Evolutionary conservation across 2,329 filamentous ascomycete genomes (phyloP), one percentile per base, ranked within the genome.

Genomic region (Rhinocladiella similis): DNA sequence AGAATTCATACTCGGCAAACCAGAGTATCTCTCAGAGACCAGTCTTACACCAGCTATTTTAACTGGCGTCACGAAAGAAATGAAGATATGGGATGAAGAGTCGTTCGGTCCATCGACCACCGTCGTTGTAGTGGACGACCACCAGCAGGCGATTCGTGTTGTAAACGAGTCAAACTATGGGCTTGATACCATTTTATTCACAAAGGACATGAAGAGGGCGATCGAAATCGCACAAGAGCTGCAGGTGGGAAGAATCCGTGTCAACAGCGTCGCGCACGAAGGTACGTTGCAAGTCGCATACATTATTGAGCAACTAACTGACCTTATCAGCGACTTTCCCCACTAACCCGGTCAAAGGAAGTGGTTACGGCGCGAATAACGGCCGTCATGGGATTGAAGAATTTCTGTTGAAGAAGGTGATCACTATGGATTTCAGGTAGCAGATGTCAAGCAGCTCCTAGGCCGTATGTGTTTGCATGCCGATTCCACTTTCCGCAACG

Each of bases 51-150:
- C 82, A 0, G 84, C 82, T 5, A 75, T 85, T 63, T 84, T 84
- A 71, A 80, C 78, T 7, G 71, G 81, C 51, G 81, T 84, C 38
- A 82, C 76, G 60, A 77, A 81, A 56, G 65, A 73, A 62, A 84
- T 84, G 82, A 79, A 73, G 53, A 83, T 85, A 64, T 83, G 80
- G 71, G 76, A 78, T n/a, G 82, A 85, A 69, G 74, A 76, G 58
- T 67, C 75, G 18, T 77, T 77, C 47, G 74, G 74, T 0, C 72
- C 74, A 0, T 68, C 76, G 0, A 72, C 72, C 1, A 71, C 72
- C 1, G 70, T 76, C 18, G 54, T 67, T 13, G 64, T 67, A 3
- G 75, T 76, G 46, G 62, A 69, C 10, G 65, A 57, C 3, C 72
- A 75, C 52, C 68, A 71, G 10, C 73, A 75, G 25, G 72, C 66